Conservation (phyloP, 306 rosid species). For the Delonix regia region DNA sequence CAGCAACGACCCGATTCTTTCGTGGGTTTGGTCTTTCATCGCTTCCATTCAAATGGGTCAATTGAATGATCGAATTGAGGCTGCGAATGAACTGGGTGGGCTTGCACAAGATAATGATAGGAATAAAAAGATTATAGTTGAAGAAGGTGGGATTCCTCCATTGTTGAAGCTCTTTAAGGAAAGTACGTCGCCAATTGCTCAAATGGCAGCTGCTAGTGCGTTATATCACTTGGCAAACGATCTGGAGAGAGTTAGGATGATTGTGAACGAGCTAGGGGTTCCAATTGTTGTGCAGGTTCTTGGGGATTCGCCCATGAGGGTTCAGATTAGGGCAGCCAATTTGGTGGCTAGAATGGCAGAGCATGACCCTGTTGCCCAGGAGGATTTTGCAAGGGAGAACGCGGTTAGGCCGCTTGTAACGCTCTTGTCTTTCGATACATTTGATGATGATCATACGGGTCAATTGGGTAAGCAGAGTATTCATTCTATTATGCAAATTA, state of each 20-base stretch:
- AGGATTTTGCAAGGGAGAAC: conserved; percentile 73
- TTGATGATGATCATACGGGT: conserved; percentile 46
- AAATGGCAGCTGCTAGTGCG: conserved; percentile 60
- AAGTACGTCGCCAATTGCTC: conserved; percentile 51
- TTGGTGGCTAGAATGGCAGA: conserved; percentile 75
- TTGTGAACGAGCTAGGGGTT: conserved; percentile 59
- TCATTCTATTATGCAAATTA: conserved; percentile 60
- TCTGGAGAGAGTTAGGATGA: conserved; percentile 52
- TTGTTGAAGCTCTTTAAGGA: conserved; percentile 74
- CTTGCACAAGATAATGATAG: conserved; percentile 70
- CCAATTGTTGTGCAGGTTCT: conserved; percentile 64
- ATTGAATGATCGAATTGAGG: conserved; percentile 60
- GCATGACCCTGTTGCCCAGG: conserved; percentile 63
- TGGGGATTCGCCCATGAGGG: conserved; percentile 59
- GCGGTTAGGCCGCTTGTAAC: conserved; percentile 70
- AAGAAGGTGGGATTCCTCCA: conserved; percentile 69
- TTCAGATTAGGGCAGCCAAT: conserved; percentile 56
- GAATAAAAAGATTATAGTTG: conserved; percentile 71
- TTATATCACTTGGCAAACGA: conserved; percentile 56
- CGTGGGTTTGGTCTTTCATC: conserved; percentile 83
- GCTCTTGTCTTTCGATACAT: conserved; percentile 58
- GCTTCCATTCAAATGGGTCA: conserved; percentile 75
- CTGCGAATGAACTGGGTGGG: conserved; percentile 60
- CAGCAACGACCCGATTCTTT: conserved; percentile 75
- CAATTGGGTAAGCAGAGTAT: conserved; percentile 64